phyloP scores from a whole-genome alignment of 2,329 filamentous ascomycete genomes.

The Epicoccum sorghinum region DNA sequence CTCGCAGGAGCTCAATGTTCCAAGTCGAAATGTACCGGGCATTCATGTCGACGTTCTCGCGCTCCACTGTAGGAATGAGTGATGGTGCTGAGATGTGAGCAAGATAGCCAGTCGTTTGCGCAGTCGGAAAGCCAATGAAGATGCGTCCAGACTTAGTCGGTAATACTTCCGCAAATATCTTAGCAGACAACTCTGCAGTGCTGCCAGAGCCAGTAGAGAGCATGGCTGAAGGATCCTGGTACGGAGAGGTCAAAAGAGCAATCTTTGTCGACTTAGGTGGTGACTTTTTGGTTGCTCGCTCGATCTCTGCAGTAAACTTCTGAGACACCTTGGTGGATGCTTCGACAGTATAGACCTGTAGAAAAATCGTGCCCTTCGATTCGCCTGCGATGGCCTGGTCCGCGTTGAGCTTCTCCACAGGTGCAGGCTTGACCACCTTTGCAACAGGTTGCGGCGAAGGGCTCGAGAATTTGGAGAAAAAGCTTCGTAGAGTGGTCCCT shows the following conservation, averaged over 20 bases:
- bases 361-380: slow-evolving; percentile 81
- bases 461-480: slow-evolving; percentile 48
- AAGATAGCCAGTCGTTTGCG: slow-evolving; percentile 92
- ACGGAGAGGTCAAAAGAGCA: slow-evolving; percentile 88
- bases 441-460: slow-evolving; percentile 26
- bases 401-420: slow-evolving; percentile 20
- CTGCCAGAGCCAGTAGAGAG: slow-evolving; percentile 58
- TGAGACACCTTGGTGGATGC: slow-evolving; percentile 76
- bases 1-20: slow-evolving; percentile 92
- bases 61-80: slow-evolving; percentile 94
- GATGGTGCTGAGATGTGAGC: slow-evolving; percentile 96
- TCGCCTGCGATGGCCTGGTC: slow-evolving; percentile 72
- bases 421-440: slow-evolving; percentile 27
- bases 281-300: slow-evolving; percentile 95
- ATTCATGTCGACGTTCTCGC: slow-evolving; percentile 95
- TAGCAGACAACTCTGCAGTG: slow-evolving; percentile 64
- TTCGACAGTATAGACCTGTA: slow-evolving; percentile 83
- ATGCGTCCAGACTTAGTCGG: slow-evolving; percentile 89
- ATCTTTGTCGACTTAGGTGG: slow-evolving; percentile 87
- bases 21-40: slow-evolving; percentile 92
- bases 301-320: slow-evolving; percentile 81
- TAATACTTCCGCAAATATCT: slow-evolving; percentile 89
- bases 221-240: slow-evolving; percentile 76
- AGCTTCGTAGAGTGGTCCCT: slow-evolving; percentile 45
- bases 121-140: slow-evolving; percentile 97